Base-by-base conservation (phyloP, 2,329 filamentous ascomycete genomes). In the Plenodomus biglobosus region DNA sequence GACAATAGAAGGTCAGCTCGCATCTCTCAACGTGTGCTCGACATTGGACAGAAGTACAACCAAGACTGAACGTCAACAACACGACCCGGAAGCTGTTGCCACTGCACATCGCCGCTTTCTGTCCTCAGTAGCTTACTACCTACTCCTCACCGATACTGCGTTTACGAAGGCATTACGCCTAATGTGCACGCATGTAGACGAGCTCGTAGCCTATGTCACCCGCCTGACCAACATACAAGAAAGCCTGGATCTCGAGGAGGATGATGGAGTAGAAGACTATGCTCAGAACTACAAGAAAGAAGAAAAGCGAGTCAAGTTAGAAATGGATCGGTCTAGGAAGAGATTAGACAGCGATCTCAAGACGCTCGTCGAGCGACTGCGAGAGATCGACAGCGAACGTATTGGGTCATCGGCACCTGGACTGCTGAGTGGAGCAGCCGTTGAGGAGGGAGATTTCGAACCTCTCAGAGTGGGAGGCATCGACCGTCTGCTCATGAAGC, bases 401-500 rank as follows among this genome's bases (percentile, higher is more conserved):
- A 70, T 75, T 52, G 72, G 67, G 34, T 59, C 59, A 19, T 55
- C 59, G 8, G 56, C 46, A 15, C 54, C 54, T 3, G 53, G 50
- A 2, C 46, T 60, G 4, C 44, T 32, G 10, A 55, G 44, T 38
- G 40, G 46, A 32, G 44, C 41, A 38, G 36, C 55, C 27, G 38
- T 58, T 44, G 59, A 62, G 11, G 77, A 80, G 24, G 75, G 76
- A 34, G 78, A 75, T 0, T 96, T 89, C 68, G 78, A 85, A 22
- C 87, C 90, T 1, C 80, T 83, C 53, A 84, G 87, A 51, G 82
- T 90, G 3, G 89, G 89, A 0, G 88, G 90, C 1, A 84, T 96
- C 38, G 90, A 96, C 74, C 79, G 88, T 49, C 73, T 96, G 66
- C 72, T 96, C 66, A 95, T 96, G 90, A 96, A 96, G 76, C 75